Evolutionary conservation across 2,329 filamentous ascomycete genomes (phyloP).

Genomic region (Emmonsiellopsis sp.): DNA sequence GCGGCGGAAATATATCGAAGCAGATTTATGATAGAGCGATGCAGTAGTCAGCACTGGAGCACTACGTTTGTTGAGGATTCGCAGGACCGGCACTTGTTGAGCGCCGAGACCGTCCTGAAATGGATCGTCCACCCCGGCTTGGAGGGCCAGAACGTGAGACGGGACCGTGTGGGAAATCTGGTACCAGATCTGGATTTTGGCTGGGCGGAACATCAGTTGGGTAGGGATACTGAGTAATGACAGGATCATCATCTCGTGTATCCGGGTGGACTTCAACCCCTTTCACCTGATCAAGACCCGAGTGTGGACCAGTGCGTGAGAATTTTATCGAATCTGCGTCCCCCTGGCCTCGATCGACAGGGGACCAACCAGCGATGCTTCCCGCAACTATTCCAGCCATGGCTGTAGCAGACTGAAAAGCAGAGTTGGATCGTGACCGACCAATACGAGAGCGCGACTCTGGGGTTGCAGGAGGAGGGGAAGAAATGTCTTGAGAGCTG

Average conservation of each 20-base stretch:
- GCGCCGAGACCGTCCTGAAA: constrained; percentile 23
- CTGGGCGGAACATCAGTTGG: constrained; percentile 33
- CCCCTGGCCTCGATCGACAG: constrained; percentile 39
- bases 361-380: constrained; percentile 56
- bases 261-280: constrained; percentile 40
- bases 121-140: constrained; percentile 25
- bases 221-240: constrained; percentile 27
- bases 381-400: constrained; percentile 60
- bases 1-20: too few relatives aligned
- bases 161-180: constrained; percentile 34
- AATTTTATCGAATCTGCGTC: constrained; percentile 31
- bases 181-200: constrained; percentile 36
- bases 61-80: background rate
- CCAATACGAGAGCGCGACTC: constrained; percentile 41
- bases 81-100: background rate
- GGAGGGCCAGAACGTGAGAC: constrained; percentile 22
- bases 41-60: background rate
- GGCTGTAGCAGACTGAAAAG: constrained; percentile 51
- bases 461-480: constrained; percentile 39
- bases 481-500: constrained; percentile 10
- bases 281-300: constrained; percentile 30
- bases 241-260: constrained; percentile 36
- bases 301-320: constrained; percentile 25
- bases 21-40: background rate
- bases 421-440: constrained; percentile 50